Evolutionary conservation across 306 rosid genomes (phyloP).

Genomic region (Inga laurina): DNA sequence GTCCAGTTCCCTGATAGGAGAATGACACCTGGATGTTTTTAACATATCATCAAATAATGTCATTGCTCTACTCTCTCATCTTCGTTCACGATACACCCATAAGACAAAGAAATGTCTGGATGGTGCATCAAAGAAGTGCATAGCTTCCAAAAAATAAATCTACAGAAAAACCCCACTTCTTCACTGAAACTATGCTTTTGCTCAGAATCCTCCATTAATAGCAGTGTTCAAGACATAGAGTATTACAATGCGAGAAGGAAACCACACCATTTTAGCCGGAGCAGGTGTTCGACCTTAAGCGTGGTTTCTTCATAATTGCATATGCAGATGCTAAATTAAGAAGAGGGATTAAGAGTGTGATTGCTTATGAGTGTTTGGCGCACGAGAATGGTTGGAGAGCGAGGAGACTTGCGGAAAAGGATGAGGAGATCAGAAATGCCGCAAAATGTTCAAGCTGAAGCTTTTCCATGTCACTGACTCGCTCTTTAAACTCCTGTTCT

Average conservation of each 20-base stretch:
- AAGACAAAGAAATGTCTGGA: too few relatives aligned
- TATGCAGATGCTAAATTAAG: constrained; percentile 15
- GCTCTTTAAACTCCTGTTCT: constrained; percentile 68
- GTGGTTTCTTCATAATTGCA: constrained; percentile 36
- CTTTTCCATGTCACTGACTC: constrained; percentile 64
- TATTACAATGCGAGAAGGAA: constrained; percentile 26
- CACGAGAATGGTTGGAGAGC: constrained; percentile 74
- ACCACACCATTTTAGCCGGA: background rate
- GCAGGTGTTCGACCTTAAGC: constrained; percentile 16
- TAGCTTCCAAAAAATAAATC: too few relatives aligned
- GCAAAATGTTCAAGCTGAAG: constrained; percentile 72
- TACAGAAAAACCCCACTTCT: constrained; percentile 14
- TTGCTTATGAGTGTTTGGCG: constrained; percentile 40
- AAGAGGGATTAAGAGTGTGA: background rate
- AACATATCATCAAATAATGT: too few relatives aligned
- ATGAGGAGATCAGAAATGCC: constrained; percentile 62
- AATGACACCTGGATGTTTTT: too few relatives aligned
- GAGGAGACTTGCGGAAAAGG: constrained; percentile 53
- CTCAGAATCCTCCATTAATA: constrained; percentile 29
- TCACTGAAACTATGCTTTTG: constrained; percentile 20
- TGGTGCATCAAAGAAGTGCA: too few relatives aligned
- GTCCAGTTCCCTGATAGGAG: too few relatives aligned
- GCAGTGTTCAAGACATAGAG: constrained; percentile 12
- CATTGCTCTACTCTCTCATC: too few relatives aligned
- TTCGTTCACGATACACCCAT: too few relatives aligned